Percentiles rank a stretch among this genome's conserved stretches.
Conservation (phyloP, 306 rosid species). For the Rosa persica region DNA sequence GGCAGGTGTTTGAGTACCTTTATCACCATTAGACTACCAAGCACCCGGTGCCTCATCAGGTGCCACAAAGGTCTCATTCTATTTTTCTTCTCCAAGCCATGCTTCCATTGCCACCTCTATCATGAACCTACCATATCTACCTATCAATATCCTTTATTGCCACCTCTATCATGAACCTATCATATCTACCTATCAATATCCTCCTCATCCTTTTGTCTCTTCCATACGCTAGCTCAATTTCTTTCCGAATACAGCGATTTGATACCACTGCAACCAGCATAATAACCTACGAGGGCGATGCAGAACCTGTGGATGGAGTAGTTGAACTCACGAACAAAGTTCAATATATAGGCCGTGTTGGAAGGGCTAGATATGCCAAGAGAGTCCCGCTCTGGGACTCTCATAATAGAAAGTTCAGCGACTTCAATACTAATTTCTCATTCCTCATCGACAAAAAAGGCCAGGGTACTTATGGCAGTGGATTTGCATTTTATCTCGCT, state of each 20-base stretch:
- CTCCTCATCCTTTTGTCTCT: not conserved
- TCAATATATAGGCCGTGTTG: slow-evolving; percentile 19
- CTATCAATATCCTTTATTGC: not conserved
- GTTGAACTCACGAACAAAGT: slow-evolving; percentile 5
- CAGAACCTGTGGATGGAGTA: slow-evolving; percentile 5
- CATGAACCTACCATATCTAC: not conserved
- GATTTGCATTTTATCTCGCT: not conserved
- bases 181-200: not conserved
- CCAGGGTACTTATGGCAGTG: not conserved
- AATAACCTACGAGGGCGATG: slow-evolving; percentile 14
- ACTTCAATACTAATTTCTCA: slow-evolving; percentile 36
- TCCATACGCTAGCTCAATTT: slow-evolving; percentile 10
- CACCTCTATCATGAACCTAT: not conserved
- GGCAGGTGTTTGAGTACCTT: no score
- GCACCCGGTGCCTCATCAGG: not conserved
- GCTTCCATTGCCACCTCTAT: not conserved
- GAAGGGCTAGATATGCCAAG: slow-evolving; percentile 29
- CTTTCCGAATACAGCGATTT: slow-evolving; percentile 12
- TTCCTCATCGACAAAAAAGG: slow-evolving; percentile 9
- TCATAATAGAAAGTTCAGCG: slow-evolving; percentile 11
- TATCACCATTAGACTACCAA: no score
- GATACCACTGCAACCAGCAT: not conserved
- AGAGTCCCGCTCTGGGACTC: slow-evolving; percentile 37
- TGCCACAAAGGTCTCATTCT: not conserved
- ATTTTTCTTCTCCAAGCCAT: not conserved